Conservation (phyloP, 441 rosid genomes). For the Flueggea neowawraea region DNA sequence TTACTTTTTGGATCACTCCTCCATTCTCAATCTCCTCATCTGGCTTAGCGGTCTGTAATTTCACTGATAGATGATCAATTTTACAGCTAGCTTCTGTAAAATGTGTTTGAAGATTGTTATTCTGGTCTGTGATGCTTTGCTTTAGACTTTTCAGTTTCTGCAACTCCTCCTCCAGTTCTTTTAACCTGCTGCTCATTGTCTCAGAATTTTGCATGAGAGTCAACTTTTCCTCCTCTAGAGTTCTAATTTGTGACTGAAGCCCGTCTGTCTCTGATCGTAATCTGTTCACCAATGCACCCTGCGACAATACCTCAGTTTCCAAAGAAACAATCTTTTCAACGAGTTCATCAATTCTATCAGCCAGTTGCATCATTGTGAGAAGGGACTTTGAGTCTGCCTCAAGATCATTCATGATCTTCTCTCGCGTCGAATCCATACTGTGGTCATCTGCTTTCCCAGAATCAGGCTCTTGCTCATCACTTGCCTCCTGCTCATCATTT, state of each 20-base stretch:
- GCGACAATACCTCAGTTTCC: constrained; percentile 59
- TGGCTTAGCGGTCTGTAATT: constrained; percentile 44
- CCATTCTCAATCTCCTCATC: constrained; percentile 41
- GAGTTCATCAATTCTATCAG: constrained; percentile 67
- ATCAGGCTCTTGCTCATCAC: constrained; percentile 1
- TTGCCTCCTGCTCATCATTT: constrained; percentile 19
- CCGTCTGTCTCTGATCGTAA: constrained; percentile 54
- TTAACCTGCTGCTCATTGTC: constrained; percentile 35
- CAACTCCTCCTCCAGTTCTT: constrained; percentile 59
- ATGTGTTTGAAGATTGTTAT: constrained; percentile 41
- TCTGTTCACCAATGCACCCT: constrained; percentile 51
- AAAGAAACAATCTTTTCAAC: constrained; percentile 60
- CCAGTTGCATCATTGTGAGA: constrained; percentile 51
- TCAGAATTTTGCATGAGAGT: constrained; percentile 39
- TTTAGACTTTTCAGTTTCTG: constrained; percentile 41
- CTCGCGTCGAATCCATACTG: constrained; percentile 21
- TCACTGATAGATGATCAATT: constrained; percentile 49
- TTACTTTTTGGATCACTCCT: constrained; percentile 27
- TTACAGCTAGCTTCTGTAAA: constrained; percentile 47
- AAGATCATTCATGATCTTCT: constrained; percentile 31
- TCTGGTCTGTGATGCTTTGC: constrained; percentile 43
- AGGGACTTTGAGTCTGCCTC: constrained; percentile 21
- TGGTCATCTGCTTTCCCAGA: constrained; percentile 8
- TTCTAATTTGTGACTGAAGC: constrained; percentile 44
- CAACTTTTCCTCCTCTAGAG: constrained; percentile 60